These are phyloP conservation scores for Fusarium staphyleae DNA, from an alignment of 2,329 filamentous ascomycete genomes.

Conservation along the genomic window DNA sequence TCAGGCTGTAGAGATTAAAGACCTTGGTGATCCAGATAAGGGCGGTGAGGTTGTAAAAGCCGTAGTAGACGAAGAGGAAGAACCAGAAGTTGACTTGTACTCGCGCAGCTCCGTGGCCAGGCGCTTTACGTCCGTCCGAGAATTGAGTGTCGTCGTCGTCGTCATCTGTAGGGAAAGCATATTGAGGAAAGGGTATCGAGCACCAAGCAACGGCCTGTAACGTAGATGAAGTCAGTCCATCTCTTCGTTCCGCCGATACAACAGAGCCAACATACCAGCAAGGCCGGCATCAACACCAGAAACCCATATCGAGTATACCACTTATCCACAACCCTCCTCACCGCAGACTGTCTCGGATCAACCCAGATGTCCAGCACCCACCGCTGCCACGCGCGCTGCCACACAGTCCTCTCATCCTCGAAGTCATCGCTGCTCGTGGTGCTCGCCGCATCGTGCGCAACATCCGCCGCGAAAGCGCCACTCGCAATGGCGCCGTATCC, in stretches of 20 bases:
- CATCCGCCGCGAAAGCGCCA: constrained; percentile 49
- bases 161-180: constrained; percentile 58
- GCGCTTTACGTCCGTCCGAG: constrained; percentile 51
- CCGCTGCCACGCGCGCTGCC: constrained; percentile 48
- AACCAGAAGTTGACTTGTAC: constrained; percentile 76
- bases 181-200: constrained; percentile 70
- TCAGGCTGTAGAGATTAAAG: constrained; percentile 74
- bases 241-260: neutral
- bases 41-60: constrained; percentile 71
- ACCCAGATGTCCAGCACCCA: constrained; percentile 64
- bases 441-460: constrained; percentile 43
- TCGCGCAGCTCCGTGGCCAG: constrained; percentile 68
- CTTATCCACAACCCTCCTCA: constrained; percentile 63
- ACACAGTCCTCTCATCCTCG: constrained; percentile 46
- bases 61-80: constrained; percentile 74
- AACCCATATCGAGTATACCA: constrained; percentile 71
- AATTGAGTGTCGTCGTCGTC: constrained; percentile 49
- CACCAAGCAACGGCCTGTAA: constrained; percentile 69
- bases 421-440: constrained; percentile 39
- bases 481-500: constrained; percentile 59
- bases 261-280: constrained; percentile 56
- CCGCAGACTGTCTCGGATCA: constrained; percentile 64
- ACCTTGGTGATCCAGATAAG: constrained; percentile 76
- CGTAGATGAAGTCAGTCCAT: constrained; percentile 9
- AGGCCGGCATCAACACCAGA: constrained; percentile 67